A percentile compares a stretch with the other conserved stretches of the same genome.
Conservation (phyloP, 345 rosid species). For the Gynandropsis gynandra region DNA sequence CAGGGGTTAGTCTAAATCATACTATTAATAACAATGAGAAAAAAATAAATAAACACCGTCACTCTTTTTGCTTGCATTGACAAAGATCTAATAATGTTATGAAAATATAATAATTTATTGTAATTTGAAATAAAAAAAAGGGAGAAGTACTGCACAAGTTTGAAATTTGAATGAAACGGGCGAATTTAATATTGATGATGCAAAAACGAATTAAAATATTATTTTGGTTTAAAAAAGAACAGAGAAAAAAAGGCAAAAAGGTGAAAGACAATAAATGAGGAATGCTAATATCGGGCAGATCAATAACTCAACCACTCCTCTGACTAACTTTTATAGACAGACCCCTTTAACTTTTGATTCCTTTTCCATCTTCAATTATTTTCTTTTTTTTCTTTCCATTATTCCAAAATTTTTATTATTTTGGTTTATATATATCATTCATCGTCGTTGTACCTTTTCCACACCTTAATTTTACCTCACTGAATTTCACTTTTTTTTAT, state of each 20-base stretch:
- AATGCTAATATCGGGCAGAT: constrained; percentile 49
- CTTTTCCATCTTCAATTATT: constrained; percentile 34
- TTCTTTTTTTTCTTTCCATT: constrained; percentile 20
- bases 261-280: constrained; percentile 35
- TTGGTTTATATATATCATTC: constrained; percentile 1
- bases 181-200: constrained; percentile 11
- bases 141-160: no score
- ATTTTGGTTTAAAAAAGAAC: not conserved
- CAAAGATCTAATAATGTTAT: no score
- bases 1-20: no score
- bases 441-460: constrained; percentile 22
- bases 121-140: no score
- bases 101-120: no score
- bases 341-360: constrained; percentile 52
- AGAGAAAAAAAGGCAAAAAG: constrained; percentile 7
- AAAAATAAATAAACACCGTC: no score
- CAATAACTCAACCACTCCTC: constrained; percentile 81
- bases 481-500: no score
- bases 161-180: constrained; percentile 17
- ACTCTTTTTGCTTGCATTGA: no score
- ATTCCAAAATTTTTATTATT: constrained; percentile 30
- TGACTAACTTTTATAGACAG: constrained; percentile 51
- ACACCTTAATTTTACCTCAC: constrained; percentile 15
- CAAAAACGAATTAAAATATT: not conserved
- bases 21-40: no score